A percentile compares a stretch with the other conserved stretches of the same genome.
phyloP scores from a whole-genome alignment of 257 asterid species.

The Nicotiana benthamiana region DNA sequence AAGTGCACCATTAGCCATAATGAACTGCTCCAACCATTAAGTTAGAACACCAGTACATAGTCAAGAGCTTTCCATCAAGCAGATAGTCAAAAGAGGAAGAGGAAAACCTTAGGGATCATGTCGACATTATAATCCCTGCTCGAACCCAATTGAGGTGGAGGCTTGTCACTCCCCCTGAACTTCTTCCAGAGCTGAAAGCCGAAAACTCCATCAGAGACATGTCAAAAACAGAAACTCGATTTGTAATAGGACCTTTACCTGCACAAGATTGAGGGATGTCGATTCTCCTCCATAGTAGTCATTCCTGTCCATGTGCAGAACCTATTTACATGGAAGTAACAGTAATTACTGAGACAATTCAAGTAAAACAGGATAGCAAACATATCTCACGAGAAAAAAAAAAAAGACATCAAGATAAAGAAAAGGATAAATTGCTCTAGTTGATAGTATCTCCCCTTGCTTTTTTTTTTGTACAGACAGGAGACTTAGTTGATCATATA shows the following conservation, averaged over 20 bases:
- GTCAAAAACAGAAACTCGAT: background rate
- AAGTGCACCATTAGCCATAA: conserved; percentile 95
- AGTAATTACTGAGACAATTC: background rate
- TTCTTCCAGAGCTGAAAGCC: conserved; percentile 68
- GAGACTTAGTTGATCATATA: background rate
- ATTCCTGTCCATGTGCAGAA: conserved; percentile 94
- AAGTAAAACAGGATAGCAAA: background rate
- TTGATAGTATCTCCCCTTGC: background rate
- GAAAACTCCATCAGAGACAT: background rate
- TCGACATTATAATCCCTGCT: conserved; percentile 94
- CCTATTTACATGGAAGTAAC: conserved; percentile 26
- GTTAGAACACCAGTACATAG: background rate
- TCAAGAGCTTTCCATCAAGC: background rate
- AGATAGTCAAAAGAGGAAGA: background rate
- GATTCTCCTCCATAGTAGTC: conserved; percentile 98
- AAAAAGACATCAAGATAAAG: background rate
- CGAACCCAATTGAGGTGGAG: conserved; percentile 80
- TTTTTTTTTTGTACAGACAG: background rate
- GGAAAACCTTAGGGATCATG: conserved; percentile 88
- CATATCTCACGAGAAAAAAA: background rate
- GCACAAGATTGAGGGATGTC: conserved; percentile 66
- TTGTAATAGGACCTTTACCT: conserved; percentile 32
- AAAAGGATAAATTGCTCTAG: background rate
- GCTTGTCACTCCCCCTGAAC: conserved; percentile 80
- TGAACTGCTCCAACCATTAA: conserved; percentile 38